phyloP scores from a whole-genome alignment of 2,329 filamentous ascomycete species.

The Fusarium nisikadoi region DNA sequence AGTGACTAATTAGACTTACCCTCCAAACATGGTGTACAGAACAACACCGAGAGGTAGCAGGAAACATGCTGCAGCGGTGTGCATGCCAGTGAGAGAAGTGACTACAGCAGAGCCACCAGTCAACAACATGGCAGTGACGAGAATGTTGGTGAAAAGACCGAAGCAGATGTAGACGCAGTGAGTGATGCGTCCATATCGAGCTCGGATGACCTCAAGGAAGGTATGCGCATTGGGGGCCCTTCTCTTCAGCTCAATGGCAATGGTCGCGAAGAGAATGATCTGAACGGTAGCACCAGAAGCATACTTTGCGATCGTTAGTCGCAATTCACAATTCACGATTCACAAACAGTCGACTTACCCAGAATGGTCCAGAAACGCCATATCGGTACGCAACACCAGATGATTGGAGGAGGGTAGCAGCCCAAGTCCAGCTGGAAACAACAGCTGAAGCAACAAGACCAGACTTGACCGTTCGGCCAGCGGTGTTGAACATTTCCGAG shows the following conservation, averaged over 20 bases:
- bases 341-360: conserved; percentile 43
- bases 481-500: conserved; percentile 92
- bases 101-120: conserved; percentile 78
- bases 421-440: conserved; percentile 95
- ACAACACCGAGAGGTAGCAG: conserved; percentile 80
- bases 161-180: conserved; percentile 86
- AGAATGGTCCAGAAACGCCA: conserved; percentile 70
- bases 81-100: conserved; percentile 54
- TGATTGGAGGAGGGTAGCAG: conserved; percentile 82
- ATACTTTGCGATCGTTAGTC: conserved; percentile 50
- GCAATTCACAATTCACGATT: fast-evolving
- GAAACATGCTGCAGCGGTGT: conserved; percentile 83
- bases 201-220: conserved; percentile 84
- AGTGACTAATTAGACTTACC: neutral
- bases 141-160: conserved; percentile 83
- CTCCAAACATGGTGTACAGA: conserved; percentile 77
- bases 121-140: conserved; percentile 89
- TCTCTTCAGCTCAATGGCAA: conserved; percentile 90
- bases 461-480: conserved; percentile 87
- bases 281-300: conserved; percentile 78
- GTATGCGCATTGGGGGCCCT: conserved; percentile 88
- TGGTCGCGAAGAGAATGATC: conserved; percentile 88
- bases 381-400: conserved; percentile 86
- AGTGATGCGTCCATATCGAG: conserved; percentile 74
- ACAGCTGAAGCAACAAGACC: conserved; percentile 89